These are phyloP conservation scores for Berkeleyomyces basicola DNA, from an alignment of 2,329 filamentous ascomycete genomes.

Conservation along the genomic window DNA sequence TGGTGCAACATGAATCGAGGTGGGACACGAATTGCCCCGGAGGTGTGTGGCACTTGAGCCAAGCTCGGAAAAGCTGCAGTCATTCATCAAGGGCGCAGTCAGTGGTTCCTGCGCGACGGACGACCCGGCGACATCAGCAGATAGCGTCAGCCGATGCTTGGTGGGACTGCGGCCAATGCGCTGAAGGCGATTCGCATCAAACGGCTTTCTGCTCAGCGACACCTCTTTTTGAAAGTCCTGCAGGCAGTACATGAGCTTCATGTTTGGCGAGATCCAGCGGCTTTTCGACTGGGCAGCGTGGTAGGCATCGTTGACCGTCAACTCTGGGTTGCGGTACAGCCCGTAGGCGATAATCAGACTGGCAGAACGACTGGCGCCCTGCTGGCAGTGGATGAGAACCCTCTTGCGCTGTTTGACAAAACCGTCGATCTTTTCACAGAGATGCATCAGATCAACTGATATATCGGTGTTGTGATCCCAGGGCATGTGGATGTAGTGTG, in stretches of 20 bases:
- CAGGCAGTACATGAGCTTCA: constrained; percentile 80
- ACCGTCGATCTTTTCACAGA: constrained; percentile 63
- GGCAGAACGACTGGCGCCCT: constrained; percentile 70
- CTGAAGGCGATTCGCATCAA: constrained; percentile 31
- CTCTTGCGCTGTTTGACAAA: constrained; percentile 57
- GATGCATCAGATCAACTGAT: constrained; percentile 53
- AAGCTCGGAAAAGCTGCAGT: constrained; percentile 21
- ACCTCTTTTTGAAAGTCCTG: constrained; percentile 62
- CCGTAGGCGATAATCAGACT: constrained; percentile 78
- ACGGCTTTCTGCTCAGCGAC: constrained; percentile 30
- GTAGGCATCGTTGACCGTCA: constrained; percentile 72
- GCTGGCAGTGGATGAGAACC: constrained; percentile 71
- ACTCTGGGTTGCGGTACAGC: constrained; percentile 57
- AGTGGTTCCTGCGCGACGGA: constrained; percentile 35
- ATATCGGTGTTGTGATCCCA: constrained; percentile 88
- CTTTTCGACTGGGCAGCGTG: constrained; percentile 66
- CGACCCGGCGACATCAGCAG: constrained; percentile 39
- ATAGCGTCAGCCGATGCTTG: constrained; percentile 44
- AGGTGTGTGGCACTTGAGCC: constrained; percentile 23
- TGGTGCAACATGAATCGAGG: constrained; percentile 34
- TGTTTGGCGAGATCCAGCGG: constrained; percentile 79
- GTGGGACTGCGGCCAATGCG: constrained; percentile 37
- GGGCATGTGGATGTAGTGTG: constrained; percentile 73
- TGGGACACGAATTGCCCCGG: constrained; percentile 37
- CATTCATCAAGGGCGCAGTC: constrained; percentile 41